Base-by-base conservation (phyloP, 2,329 filamentous ascomycete species). In the Neopestalotiopsis sp. region DNA sequence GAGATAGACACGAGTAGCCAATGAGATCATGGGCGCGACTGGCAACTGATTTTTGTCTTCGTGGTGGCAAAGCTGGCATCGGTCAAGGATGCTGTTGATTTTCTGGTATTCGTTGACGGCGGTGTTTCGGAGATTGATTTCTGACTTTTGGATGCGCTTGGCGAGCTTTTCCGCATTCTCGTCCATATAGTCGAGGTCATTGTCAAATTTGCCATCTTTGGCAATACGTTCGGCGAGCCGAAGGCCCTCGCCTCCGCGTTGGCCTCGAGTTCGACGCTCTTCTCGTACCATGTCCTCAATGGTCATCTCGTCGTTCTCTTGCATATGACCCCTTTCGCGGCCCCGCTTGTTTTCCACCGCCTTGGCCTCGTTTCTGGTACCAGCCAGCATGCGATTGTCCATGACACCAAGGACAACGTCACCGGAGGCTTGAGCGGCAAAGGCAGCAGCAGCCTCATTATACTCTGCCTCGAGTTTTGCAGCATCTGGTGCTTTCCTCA, bases 231-330 rank as follows among this genome's bases (percentile, higher is more conserved):
- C 95, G 2, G 96, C 96, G 40, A 98, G 88, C 4, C 93, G 89
- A 74, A 91, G 85, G 1, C 93, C 93, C 77, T 98, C 95, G 66
- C 94, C 94, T 57, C 93, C 94, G 4, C 85, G 84, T 76, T 94
- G 90, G 17, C 91, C 91, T 69, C 90, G 91, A 4, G 94, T 98
- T 67, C 95, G 91, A 45, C 94, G 90, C 81, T 99, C 96, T 80
- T 98, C 95, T 34, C 94, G 90, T 20, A 99, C 90, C 96, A 99
- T 99, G 79, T 99, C 96, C 67, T 97, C 94, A 70, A 99, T 92
- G 38, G 86, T 91, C 94, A 99, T 98, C 75, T 98, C 94, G 66
- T 97, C 93, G 77, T 98, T 98, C 72, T 96, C 94, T 74, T 93
- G 90, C 5, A 99, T 92, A 7, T 90, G 87, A 1, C 95, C 96